A percentile compares a stretch with the other conserved stretches of the same genome.
Evolutionary conservation across 768 basidiomycete species (phyloP).

Genomic region (Tricholoma flavovirens): DNA sequence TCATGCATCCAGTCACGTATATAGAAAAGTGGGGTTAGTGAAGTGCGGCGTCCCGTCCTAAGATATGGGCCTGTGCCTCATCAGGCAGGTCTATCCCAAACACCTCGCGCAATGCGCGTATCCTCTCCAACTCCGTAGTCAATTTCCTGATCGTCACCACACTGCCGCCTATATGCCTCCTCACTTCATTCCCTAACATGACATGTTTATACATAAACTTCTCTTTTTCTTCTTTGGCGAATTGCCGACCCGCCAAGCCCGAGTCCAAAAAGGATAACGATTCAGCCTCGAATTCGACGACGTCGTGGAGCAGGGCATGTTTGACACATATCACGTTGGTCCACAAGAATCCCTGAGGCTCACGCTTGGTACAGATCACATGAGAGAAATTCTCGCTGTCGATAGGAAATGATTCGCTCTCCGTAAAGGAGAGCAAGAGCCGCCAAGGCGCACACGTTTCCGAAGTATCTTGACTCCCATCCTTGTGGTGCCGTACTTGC

Average conservation of each 20-base stretch:
- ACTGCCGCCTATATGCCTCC: slow-evolving; percentile 17
- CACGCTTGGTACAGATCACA: slow-evolving; percentile 15
- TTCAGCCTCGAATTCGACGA: slow-evolving; percentile 7
- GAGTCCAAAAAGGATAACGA: no score
- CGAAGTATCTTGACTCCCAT: not conserved
- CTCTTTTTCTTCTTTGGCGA: not conserved
- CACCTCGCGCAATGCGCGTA: slow-evolving; percentile 20
- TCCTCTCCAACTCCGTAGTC: slow-evolving; percentile 24
- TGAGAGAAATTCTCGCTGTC: slow-evolving; percentile 22
- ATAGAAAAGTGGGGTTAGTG: no score
- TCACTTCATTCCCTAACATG: slow-evolving; percentile 23
- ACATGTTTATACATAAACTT: slow-evolving; percentile 10
- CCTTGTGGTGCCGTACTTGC: slow-evolving; percentile 14
- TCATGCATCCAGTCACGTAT: no score
- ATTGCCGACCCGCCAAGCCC: not conserved
- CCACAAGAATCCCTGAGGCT: slow-evolving; percentile 15
- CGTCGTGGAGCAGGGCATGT: slow-evolving; percentile 20
- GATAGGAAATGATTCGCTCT: slow-evolving; percentile 19
- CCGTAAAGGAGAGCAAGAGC: slow-evolving; percentile 22
- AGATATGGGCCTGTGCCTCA: slow-evolving; percentile 16
- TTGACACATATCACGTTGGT: slow-evolving; percentile 22
- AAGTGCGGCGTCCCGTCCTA: slow-evolving; percentile 21
- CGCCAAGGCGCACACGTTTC: slow-evolving; percentile 13
- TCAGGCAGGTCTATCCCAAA: slow-evolving; percentile 22
- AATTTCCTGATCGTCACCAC: slow-evolving; percentile 18